Conservation (phyloP, 108 stramenopile species). For the Nitzschia sp. region DNA sequence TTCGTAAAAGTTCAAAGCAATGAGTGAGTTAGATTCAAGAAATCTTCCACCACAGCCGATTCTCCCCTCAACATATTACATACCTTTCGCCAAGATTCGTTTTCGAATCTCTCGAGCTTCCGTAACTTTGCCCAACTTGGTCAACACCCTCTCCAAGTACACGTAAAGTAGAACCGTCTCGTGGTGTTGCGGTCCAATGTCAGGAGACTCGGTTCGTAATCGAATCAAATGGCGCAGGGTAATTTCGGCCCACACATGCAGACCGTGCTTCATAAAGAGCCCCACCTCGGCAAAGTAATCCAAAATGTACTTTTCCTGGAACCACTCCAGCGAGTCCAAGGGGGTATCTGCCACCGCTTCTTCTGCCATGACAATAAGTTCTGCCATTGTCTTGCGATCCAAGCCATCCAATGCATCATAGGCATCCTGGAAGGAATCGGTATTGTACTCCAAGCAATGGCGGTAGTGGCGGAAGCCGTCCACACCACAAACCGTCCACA, state of each 20-base stretch:
- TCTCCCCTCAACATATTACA: not conserved
- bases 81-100: slow-evolving; percentile 7
- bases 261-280: slow-evolving; percentile 79
- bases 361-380: slow-evolving; percentile 90
- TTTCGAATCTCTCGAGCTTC: slow-evolving; percentile 70
- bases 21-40: not conserved
- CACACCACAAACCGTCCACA: slow-evolving; percentile 88
- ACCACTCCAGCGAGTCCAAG: slow-evolving; percentile 86
- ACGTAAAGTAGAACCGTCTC: slow-evolving; percentile 72
- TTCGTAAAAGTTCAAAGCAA: not conserved
- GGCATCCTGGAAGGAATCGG: slow-evolving; percentile 82
- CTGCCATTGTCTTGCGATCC: slow-evolving; percentile 88
- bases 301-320: slow-evolving; percentile 86
- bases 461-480: slow-evolving; percentile 91
- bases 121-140: slow-evolving; percentile 55
- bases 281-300: slow-evolving; percentile 90
- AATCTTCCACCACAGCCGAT: not conserved
- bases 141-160: slow-evolving; percentile 68
- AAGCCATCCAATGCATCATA: slow-evolving; percentile 81
- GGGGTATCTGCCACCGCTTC: slow-evolving; percentile 88
- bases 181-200: slow-evolving; percentile 86
- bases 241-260: slow-evolving; percentile 80
- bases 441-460: slow-evolving; percentile 88
- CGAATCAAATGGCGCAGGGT: slow-evolving; percentile 73
- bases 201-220: slow-evolving; percentile 74